phyloP scores from a whole-genome alignment of 2,329 filamentous ascomycete genomes.

The Aspergillus sp. region DNA sequence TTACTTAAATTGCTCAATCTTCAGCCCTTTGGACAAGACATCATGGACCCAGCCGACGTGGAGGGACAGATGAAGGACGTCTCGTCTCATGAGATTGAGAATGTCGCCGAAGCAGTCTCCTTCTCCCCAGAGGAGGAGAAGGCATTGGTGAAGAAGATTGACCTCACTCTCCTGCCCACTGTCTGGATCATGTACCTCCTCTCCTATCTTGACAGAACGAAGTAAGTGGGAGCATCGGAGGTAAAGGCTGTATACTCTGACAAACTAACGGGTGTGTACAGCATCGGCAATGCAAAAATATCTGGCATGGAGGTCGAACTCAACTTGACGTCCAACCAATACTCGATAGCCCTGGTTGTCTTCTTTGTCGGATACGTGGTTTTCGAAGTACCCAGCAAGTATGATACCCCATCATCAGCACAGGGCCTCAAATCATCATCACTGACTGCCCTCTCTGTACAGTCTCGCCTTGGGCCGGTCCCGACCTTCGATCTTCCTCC shows the following conservation, averaged over 20 bases:
- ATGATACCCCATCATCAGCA: background rate
- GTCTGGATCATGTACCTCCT: background rate
- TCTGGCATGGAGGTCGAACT: conserved; percentile 17
- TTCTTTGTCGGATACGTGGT: conserved; percentile 53
- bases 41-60: too few species aligned
- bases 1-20: too few species aligned
- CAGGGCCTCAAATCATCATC: background rate
- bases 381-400: conserved; percentile 52
- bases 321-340: conserved; percentile 35
- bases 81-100: conserved; percentile 9
- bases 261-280: background rate
- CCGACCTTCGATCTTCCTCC: conserved; percentile 47
- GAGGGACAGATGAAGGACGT: too few species aligned
- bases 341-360: conserved; percentile 48
- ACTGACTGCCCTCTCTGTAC: background rate
- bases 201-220: background rate
- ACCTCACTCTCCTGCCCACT: background rate
- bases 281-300: conserved; percentile 20
- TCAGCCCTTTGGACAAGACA: too few species aligned
- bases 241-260: background rate
- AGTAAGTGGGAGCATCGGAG: background rate
- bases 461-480: conserved; percentile 44
- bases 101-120: conserved; percentile 3
- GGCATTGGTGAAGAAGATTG: background rate
- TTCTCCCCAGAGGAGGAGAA: background rate